These are phyloP conservation scores for Meyerozyma guilliermondii DNA, from an alignment of 1,139 yeast genomes.

Conservation along the genomic window DNA sequence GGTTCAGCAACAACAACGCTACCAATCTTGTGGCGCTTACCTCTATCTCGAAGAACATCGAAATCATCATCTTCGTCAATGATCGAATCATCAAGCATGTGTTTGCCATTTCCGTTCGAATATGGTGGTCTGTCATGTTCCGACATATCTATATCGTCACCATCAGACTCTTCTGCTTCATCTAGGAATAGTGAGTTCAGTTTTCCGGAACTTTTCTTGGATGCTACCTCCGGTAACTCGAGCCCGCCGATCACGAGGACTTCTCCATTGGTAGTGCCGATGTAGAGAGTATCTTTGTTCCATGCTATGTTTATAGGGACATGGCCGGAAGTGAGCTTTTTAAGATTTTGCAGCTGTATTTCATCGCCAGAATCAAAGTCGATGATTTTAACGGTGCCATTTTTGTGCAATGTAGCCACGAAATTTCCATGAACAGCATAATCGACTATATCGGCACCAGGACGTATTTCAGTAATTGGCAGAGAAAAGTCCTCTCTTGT, in stretches of 20 bases:
- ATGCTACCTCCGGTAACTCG: constrained; percentile 13
- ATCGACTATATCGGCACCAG: constrained; percentile 33
- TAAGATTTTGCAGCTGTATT: constrained; percentile 19
- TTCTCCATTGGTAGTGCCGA: constrained; percentile 58
- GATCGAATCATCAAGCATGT: constrained; percentile 25
- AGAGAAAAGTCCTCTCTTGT: constrained; percentile 29
- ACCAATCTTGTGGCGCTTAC: constrained; percentile 25
- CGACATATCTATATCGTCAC: constrained; percentile 15
- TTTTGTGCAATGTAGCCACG: constrained; percentile 51
- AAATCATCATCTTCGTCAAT: constrained; percentile 13
- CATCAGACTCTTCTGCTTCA: constrained; percentile 22
- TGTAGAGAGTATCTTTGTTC: constrained; percentile 20
- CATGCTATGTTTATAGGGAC: constrained; percentile 20
- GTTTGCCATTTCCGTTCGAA: constrained; percentile 10
- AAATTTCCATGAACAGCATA: constrained; percentile 55
- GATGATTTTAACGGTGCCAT: constrained; percentile 54
- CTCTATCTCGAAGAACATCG: constrained; percentile 13
- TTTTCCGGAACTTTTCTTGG: constrained; percentile 5
- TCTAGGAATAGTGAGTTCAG: constrained; percentile 13
- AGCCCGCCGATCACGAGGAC: constrained; percentile 33
- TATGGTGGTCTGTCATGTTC: constrained; percentile 3
- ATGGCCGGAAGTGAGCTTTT: constrained; percentile 10
- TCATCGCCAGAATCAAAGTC: constrained; percentile 20
- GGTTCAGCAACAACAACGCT: constrained; percentile 8
- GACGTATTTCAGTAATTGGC: constrained; percentile 5